phyloP scores from a whole-genome alignment of 192 early-diverging fungal species.

The Coemansia sp. region DNA sequence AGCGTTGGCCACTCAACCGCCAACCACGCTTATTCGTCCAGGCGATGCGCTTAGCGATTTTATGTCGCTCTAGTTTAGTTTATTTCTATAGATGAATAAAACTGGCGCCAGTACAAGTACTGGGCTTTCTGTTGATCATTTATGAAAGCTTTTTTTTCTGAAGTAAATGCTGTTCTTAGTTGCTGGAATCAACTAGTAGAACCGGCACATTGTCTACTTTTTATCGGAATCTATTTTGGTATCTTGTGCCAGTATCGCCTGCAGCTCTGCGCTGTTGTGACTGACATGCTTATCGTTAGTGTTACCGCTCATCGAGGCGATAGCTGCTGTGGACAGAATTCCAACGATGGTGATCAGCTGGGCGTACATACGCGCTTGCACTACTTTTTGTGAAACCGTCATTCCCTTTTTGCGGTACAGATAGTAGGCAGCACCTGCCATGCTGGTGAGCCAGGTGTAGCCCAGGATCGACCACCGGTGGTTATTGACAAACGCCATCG shows the following conservation, averaged over 20 bases:
- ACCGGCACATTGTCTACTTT: not conserved
- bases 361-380: slow-evolving; percentile 72
- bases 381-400: slow-evolving; percentile 60
- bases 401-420: slow-evolving; percentile 55
- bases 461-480: slow-evolving; percentile 55
- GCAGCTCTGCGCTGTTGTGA: slow-evolving; percentile 42
- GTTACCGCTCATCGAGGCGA: slow-evolving; percentile 47
- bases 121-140: not conserved
- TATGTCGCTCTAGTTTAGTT: slow-evolving; percentile 14
- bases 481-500: slow-evolving; percentile 33
- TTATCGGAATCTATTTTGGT: slow-evolving; percentile 18
- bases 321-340: slow-evolving; percentile 59
- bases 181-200: too few relatives aligned
- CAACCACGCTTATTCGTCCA: slow-evolving; percentile 52
- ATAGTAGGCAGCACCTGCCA: slow-evolving; percentile 36
- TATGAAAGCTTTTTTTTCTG: too few relatives aligned
- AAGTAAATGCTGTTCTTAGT: not conserved
- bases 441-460: slow-evolving; percentile 49
- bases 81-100: not conserved
- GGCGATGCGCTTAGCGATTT: slow-evolving; percentile 53
- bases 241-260: slow-evolving; percentile 38
- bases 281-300: slow-evolving; percentile 15
- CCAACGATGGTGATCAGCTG: slow-evolving; percentile 64
- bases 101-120: slow-evolving; percentile 2
- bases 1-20: slow-evolving; percentile 59